Evolutionary conservation across 1,284 basidiomycete species (phyloP), one percentile per base, ranked within the genome.

Genomic region (Taiwanofungus camphoratus): DNA sequence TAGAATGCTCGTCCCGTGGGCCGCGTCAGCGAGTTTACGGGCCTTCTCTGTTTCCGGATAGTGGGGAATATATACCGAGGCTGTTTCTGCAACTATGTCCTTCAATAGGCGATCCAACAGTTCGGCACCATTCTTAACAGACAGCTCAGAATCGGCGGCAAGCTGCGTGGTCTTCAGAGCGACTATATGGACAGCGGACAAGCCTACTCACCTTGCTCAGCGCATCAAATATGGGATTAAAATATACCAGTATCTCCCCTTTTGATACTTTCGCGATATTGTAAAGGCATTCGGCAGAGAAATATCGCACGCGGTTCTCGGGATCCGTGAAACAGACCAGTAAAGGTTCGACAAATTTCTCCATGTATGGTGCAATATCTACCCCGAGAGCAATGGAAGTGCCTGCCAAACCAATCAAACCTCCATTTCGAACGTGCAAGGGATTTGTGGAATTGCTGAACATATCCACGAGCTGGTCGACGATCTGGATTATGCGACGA

Each of bases 231-330:
- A 97, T 92, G 47, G 95, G 91, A 61, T 99, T 99, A 69, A 99
- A 99, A 64, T 95, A 97, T 16, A 97, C 83, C 49, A 99, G 69
- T 31, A 98, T 87, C 66, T 98, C 95, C 27, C 95, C 95, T 62
- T 97, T 97, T 44, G 93, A 96, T 5, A 98, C 94, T 67, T 99
- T 97, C 26, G 89, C 87, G 45, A 99, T 96, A 68, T 99, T 99
- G 72, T 99, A 99, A 57, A 99, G 73, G 61, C 92, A 94, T 63
- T 99, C 95, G 47, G 93, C 95, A 5, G 95, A 95, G 71, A 94
- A 96, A 66, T 96, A 96, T 37, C 95, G 79, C 51, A 99, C 92
- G 60, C 93, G 81, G 65, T 91, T 92, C 70, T 99, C 96, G 3
- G 87, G 77, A 64, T 99, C 96, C 50, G 84, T 80, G 64, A 99